phyloP scores from a whole-genome alignment of 2,329 filamentous ascomycete species.

The Sporothrix euskadiensis region DNA sequence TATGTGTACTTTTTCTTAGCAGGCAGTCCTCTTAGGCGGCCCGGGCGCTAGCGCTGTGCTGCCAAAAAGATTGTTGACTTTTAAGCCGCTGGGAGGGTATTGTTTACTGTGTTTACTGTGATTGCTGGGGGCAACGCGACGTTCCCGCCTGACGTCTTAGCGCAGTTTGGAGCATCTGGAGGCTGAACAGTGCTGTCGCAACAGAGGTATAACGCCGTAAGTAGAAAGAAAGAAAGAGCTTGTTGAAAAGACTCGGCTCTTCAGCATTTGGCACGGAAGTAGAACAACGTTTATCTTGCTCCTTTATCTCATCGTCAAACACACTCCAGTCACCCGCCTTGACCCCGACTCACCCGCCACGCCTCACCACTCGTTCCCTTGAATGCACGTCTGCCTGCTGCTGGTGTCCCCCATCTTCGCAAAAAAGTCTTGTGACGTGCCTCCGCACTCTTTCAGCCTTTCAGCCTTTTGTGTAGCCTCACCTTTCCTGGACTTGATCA shows the following conservation, averaged over 20 bases:
- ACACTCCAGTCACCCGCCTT: background rate
- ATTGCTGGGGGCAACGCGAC: constrained; percentile 23
- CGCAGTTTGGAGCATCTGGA: background rate
- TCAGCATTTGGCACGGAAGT: background rate
- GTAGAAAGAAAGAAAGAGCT: background rate
- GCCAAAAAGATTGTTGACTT: constrained; percentile 3
- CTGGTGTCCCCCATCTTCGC: background rate
- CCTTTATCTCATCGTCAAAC: background rate
- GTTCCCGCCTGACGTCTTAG: background rate
- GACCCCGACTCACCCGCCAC: background rate
- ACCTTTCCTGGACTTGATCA: background rate
- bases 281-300: background rate
- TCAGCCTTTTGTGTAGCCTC: constrained; percentile 9
- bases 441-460: background rate
- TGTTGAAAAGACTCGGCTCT: background rate
- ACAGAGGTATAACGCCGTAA: too few relatives aligned
- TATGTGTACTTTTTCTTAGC: background rate
- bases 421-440: background rate
- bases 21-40: background rate
- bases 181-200: background rate
- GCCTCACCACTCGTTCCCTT: background rate
- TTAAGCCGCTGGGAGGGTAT: background rate
- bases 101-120: constrained; percentile 24
- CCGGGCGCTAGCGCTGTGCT: background rate
- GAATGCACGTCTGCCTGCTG: constrained; percentile 7